Evolutionary conservation across 2,329 filamentous ascomycete species (phyloP).

Genomic region (Penicillium sclerotigenum): DNA sequence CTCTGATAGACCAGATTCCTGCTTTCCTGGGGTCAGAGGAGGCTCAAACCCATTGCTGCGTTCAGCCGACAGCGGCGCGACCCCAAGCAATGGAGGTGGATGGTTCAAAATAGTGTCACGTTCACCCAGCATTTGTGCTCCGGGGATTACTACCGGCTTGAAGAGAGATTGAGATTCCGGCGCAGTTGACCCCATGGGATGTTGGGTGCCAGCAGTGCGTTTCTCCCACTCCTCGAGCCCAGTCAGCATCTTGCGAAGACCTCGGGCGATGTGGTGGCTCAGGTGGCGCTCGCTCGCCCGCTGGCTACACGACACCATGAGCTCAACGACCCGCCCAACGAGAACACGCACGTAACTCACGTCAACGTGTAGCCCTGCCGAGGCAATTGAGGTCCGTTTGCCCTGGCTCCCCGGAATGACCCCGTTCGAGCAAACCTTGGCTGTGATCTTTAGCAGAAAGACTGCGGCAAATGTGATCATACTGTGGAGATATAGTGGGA

Average conservation of each 20-base stretch:
- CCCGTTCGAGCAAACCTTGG: constrained; percentile 38
- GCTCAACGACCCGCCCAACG: constrained; percentile 35
- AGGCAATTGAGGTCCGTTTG: constrained; percentile 40
- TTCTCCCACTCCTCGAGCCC: constrained; percentile 42
- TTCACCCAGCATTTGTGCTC: constrained; percentile 36
- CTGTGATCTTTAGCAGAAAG: constrained; percentile 45
- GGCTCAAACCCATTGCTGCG: constrained; percentile 33
- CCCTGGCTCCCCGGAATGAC: constrained; percentile 31
- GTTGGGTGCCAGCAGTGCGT: constrained; percentile 24
- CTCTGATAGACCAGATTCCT: constrained; percentile 35
- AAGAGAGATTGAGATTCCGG: constrained; percentile 34
- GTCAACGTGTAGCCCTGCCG: constrained; percentile 35
- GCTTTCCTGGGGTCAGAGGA: constrained; percentile 16
- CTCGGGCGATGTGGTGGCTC: constrained; percentile 41
- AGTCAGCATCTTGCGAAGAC: constrained; percentile 39
- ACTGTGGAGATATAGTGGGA: constrained; percentile 47
- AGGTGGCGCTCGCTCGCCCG: constrained; percentile 42
- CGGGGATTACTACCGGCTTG: constrained; percentile 38
- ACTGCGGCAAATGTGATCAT: constrained; percentile 50
- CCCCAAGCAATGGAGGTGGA: constrained; percentile 36
- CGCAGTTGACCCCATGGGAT: constrained; percentile 19
- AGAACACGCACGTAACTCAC: constrained; percentile 36
- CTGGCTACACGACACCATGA: constrained; percentile 41
- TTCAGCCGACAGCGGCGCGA: constrained; percentile 40
- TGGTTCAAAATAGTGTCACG: constrained; percentile 37